Conservation (phyloP, 2,329 filamentous ascomycete species). For the Aspergillus alliaceus region DNA sequence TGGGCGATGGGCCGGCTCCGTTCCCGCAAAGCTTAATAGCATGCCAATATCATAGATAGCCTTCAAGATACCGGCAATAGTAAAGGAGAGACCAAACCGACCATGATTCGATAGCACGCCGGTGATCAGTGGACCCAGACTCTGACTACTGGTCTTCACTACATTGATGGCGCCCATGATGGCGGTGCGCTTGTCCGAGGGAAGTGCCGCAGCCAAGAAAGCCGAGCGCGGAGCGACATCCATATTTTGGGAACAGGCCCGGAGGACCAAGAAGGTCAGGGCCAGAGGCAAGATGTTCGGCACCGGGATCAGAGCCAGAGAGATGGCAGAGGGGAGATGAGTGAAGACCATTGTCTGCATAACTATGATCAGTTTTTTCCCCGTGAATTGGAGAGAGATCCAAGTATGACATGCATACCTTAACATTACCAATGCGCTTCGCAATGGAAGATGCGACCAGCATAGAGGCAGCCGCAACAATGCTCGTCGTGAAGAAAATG, state of each 20-base stretch:
- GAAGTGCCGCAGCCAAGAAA: slow-evolving; percentile 66
- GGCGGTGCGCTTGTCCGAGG: slow-evolving; percentile 66
- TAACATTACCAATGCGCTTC: slow-evolving; percentile 59
- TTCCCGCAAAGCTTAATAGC: slow-evolving; percentile 50
- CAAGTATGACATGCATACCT: slow-evolving; percentile 22
- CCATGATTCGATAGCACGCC: slow-evolving; percentile 60
- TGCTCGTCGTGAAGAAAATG: slow-evolving; percentile 52
- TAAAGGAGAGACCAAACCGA: slow-evolving; percentile 63
- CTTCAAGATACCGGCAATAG: slow-evolving; percentile 64
- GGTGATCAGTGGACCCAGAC: slow-evolving; percentile 62
- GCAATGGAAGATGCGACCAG: slow-evolving; percentile 62
- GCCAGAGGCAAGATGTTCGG: slow-evolving; percentile 55
- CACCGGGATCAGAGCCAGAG: slow-evolving; percentile 62
- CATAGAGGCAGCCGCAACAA: slow-evolving; percentile 45
- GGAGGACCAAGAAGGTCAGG: slow-evolving; percentile 61
- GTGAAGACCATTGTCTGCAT: slow-evolving; percentile 73
- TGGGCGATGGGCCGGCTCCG: slow-evolving; percentile 14
- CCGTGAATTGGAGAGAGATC: background rate
- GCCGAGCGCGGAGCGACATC: slow-evolving; percentile 69
- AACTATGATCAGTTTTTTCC: background rate
- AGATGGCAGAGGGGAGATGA: slow-evolving; percentile 67
- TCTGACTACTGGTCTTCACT: slow-evolving; percentile 65
- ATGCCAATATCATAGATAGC: slow-evolving; percentile 61
- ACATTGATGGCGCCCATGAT: slow-evolving; percentile 71
- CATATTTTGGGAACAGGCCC: slow-evolving; percentile 66